Evolutionary conservation across 2,329 filamentous ascomycete species (phyloP).

Genomic region (Alternaria angustiovoidea): DNA sequence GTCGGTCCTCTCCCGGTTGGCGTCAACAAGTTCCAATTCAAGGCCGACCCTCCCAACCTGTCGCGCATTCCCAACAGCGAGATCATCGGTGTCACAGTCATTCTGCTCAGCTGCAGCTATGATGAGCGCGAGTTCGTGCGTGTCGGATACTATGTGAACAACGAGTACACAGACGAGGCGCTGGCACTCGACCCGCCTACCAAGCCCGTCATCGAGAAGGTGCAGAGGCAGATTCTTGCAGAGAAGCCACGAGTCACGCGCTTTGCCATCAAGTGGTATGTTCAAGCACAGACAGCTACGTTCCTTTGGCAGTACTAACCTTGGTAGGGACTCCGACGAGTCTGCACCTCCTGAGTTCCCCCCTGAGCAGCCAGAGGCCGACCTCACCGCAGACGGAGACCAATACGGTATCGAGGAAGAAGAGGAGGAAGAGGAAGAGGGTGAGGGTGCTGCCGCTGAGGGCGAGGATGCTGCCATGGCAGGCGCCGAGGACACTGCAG

Average conservation of each 20-base stretch:
- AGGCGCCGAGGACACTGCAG: constrained; percentile 66
- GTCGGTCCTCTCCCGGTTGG: constrained; percentile 97
- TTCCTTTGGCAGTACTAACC: constrained; percentile 26
- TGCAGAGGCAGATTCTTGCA: constrained; percentile 88
- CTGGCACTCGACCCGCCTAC: constrained; percentile 87
- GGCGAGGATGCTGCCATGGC: constrained; percentile 80
- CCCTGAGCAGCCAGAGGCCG: constrained; percentile 96
- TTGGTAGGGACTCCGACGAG: constrained; percentile 91
- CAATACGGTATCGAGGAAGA: constrained; percentile 85
- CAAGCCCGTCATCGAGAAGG: constrained; percentile 91
- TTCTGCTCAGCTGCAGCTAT: constrained; percentile 95
- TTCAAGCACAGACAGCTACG: background rate
- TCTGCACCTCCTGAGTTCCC: constrained; percentile 95
- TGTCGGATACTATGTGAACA: constrained; percentile 99
- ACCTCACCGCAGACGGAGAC: constrained; percentile 81
- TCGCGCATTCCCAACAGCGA: constrained; percentile 91
- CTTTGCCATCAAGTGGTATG: constrained; percentile 98
- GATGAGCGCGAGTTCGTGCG: constrained; percentile 96
- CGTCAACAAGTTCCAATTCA: constrained; percentile 98
- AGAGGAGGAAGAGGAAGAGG: constrained; percentile 73
- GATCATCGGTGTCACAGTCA: constrained; percentile 95
- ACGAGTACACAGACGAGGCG: constrained; percentile 95
- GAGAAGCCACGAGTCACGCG: constrained; percentile 98
- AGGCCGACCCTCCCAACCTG: constrained; percentile 91
- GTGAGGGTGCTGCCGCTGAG: constrained; percentile 57